Evolutionary conservation across 108 stramenopile genomes (phyloP).

Genomic region (Hondaea fermentalgiana): DNA sequence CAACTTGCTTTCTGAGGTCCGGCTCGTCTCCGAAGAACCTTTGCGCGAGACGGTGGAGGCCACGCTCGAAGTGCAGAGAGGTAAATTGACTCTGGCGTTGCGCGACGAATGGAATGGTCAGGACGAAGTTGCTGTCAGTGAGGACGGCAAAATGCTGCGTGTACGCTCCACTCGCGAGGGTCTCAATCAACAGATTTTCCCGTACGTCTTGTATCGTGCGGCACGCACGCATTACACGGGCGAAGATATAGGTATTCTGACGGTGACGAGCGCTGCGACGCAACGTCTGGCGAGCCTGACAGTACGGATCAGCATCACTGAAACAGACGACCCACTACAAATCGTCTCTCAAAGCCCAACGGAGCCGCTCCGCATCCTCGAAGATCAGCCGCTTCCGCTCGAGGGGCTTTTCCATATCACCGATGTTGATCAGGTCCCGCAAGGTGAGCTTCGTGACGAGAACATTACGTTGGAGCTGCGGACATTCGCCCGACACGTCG

Average conservation of each 20-base stretch:
- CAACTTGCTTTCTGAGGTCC: background rate
- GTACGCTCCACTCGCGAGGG: too few species aligned
- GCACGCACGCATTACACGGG: too few species aligned
- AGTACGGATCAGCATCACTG: background rate
- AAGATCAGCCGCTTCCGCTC: background rate
- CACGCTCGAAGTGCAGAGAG: too few species aligned
- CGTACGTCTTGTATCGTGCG: too few species aligned
- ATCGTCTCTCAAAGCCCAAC: background rate
- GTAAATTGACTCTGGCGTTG: too few species aligned
- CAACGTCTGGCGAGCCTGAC: background rate
- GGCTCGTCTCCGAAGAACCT: background rate
- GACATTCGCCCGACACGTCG: background rate
- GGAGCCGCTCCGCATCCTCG: background rate
- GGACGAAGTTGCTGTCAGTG: too few species aligned
- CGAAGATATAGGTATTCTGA: too few species aligned
- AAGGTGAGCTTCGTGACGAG: background rate
- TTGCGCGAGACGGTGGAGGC: too few species aligned
- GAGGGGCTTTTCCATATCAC: background rate
- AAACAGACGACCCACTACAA: background rate
- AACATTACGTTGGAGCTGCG: background rate
- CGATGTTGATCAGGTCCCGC: background rate
- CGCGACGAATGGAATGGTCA: too few species aligned
- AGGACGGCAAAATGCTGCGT: too few species aligned
- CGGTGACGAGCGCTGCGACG: too few species aligned
- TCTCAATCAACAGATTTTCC: too few species aligned